Evolutionary conservation across 306 rosid genomes (phyloP), one percentile per base, ranked within the genome.

Genomic region (Ziziphus jujuba): DNA sequence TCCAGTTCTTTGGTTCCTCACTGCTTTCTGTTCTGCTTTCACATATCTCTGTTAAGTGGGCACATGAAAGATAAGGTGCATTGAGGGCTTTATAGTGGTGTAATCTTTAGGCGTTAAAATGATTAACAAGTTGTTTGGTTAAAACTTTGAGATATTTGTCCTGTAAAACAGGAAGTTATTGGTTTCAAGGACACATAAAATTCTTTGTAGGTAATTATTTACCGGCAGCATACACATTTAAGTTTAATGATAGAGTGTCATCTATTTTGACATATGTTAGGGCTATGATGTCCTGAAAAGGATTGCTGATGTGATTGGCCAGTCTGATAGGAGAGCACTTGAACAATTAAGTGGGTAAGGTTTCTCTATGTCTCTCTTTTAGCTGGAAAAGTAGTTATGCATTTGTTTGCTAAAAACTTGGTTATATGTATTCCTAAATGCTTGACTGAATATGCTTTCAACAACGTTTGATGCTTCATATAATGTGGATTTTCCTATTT

Each of bases 331-430:
- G 77, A 79, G 63, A 66, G 56, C 35, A 52, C 79, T 90, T 56
- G 96, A 85, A 79, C 88, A 85, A 82, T 79, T 93, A 84, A 93
- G 96, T 70, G 97, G 99, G 97, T 90, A 77, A 77, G 84, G 64
- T 59, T 23, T 69, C 60, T n/a, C 23, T 17, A 48, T 40, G 35
- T 59, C 14, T 40, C 63, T 20, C 54, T 55, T 21, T 33, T 9
- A 40, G 34, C 14, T 9, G 3, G 25, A 12, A 63, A 55, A 63
- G 67, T 45, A 23, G 34, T 4, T 68, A 25, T 47, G 10, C 51
- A n/a, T 7, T 38, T 49, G 22, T 50, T 52, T 17, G 48, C 19
- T 67, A 24, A 36, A 17, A 52, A 1, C 13, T 40, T 58, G 8
- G 58, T 17, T 72, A 34, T 51, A 54, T 23, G 15, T 52, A 64